Conservation (phyloP, 2,329 filamentous ascomycete species). For the Immersiporthe knoxdaviesiana region DNA sequence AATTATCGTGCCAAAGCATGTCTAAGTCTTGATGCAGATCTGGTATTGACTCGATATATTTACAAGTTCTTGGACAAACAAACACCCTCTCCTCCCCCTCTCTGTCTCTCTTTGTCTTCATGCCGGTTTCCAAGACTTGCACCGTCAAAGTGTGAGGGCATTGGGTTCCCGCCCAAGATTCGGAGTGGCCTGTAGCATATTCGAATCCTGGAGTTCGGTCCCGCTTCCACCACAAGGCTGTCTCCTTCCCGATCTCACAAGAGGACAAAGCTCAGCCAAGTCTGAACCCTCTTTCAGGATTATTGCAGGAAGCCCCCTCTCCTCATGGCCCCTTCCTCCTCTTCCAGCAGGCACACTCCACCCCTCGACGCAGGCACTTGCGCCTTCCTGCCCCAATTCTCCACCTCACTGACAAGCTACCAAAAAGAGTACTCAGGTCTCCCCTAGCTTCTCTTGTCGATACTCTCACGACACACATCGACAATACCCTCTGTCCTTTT, state of each 20-base stretch:
- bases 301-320: neutral
- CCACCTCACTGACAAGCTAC: too few relatives aligned
- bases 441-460: neutral
- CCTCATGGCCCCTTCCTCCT: neutral
- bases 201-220: neutral
- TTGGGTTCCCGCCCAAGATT: neutral
- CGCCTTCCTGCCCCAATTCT: neutral
- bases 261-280: neutral
- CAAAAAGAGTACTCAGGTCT: neutral
- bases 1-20: neutral
- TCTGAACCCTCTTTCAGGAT: neutral
- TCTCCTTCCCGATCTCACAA: neutral
- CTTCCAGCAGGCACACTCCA: neutral
- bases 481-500: neutral
- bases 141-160: neutral
- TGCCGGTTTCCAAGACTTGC: neutral
- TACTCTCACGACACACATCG: neutral
- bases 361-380: neutral
- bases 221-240: neutral
- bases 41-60: neutral
- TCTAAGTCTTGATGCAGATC: neutral
- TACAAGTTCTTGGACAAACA: too few relatives aligned
- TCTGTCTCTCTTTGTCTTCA: neutral
- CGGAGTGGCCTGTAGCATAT: neutral
- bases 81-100: neutral